These are phyloP conservation scores for Saccharomyces hybrid DNA, from an alignment of 1,139 yeast genomes.

Conservation along the genomic window DNA sequence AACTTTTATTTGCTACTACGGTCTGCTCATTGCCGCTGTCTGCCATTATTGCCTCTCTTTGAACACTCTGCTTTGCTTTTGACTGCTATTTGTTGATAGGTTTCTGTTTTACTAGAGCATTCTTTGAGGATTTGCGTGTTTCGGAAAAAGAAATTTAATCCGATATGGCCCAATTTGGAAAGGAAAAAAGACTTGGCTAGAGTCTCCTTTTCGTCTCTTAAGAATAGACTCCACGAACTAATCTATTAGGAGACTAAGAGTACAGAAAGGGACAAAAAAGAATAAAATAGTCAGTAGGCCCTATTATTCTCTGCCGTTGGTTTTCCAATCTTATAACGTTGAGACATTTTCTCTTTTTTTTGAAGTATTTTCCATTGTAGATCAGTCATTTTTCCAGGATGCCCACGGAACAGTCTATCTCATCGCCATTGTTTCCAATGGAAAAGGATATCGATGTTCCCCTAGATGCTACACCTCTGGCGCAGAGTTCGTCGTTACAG, in stretches of 20 bases:
- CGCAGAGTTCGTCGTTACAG: slow-evolving; percentile 33
- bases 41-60: too few relatives aligned
- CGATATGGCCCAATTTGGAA: background rate
- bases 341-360: background rate
- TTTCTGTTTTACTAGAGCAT: background rate
- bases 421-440: slow-evolving; percentile 33
- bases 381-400: slow-evolving; percentile 6
- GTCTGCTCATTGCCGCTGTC: too few relatives aligned
- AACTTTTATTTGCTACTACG: too few relatives aligned
- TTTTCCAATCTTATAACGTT: background rate
- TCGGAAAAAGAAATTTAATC: background rate
- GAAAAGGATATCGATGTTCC: slow-evolving; percentile 33
- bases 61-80: too few relatives aligned
- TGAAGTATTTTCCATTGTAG: background rate
- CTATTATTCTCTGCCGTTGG: background rate
- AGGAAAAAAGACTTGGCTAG: background rate
- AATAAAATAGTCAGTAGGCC: background rate
- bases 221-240: too few relatives aligned
- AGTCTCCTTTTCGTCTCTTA: background rate
- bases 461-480: slow-evolving; percentile 30
- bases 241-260: too few relatives aligned
- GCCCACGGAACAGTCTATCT: slow-evolving; percentile 16
- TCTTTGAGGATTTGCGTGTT: background rate
- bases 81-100: too few relatives aligned
- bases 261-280: background rate